phyloP scores from a whole-genome alignment of 2,329 filamentous ascomycete genomes.

The Herpotrichia juniperi region DNA sequence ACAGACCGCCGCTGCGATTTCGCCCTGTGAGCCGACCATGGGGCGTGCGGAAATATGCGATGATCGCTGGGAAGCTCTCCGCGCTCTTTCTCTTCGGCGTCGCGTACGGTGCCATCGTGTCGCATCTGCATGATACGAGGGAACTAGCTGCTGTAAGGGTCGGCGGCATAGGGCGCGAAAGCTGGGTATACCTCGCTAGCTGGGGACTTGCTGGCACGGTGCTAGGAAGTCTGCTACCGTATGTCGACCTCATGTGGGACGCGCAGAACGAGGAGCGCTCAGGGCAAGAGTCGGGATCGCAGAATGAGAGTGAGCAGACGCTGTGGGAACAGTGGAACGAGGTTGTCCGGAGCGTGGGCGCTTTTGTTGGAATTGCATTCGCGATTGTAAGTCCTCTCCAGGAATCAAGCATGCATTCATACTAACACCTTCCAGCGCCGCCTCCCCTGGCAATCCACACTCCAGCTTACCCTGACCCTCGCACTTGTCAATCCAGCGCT shows the following conservation, averaged over 20 bases:
- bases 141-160: constrained; percentile 68
- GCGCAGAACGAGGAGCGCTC: background rate
- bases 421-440: constrained; percentile 68
- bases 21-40: constrained; percentile 15
- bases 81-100: constrained; percentile 81
- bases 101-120: constrained; percentile 81
- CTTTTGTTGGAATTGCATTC: constrained; percentile 76
- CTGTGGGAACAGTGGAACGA: constrained; percentile 74
- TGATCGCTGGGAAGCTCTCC: constrained; percentile 62
- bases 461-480: constrained; percentile 90
- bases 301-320: constrained; percentile 47
- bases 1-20: background rate
- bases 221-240: constrained; percentile 81
- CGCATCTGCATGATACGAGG: constrained; percentile 75
- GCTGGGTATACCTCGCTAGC: constrained; percentile 73
- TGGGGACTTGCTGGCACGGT: constrained; percentile 84
- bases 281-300: constrained; percentile 11
- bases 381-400: constrained; percentile 73
- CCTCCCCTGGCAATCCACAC: constrained; percentile 89
- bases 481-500: constrained; percentile 90
- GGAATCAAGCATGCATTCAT: constrained; percentile 1
- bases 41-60: constrained; percentile 51
- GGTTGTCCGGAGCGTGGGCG: constrained; percentile 71
- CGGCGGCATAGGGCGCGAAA: constrained; percentile 59
- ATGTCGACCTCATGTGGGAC: constrained; percentile 78